Base-by-base conservation (phyloP, 2,329 filamentous ascomycete species). In the Fusarium sp. region DNA sequence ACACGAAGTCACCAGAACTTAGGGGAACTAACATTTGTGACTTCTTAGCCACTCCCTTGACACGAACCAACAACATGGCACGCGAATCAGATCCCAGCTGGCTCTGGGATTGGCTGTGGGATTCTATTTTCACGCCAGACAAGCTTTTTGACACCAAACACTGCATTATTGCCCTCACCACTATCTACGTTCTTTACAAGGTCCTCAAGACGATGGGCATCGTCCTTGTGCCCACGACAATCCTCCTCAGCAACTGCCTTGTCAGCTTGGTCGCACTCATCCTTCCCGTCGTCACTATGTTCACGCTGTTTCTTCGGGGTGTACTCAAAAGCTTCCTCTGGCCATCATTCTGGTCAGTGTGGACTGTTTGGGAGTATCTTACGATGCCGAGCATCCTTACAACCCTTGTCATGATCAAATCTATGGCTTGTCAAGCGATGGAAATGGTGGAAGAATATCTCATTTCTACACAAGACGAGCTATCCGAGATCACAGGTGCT, bases 111-210 rank as follows among this genome's bases (percentile, higher is more conserved):
- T 69, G 63, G 72, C 58, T 70, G 32, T 28, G 20, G 6, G 45
- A 28, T 48, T 70, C 58, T 26, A 42, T 58, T 24, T 67, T 73
- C 51, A 59, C 47, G 30, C 42, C 59, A 14, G 41, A 58, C 28
- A 24, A 51, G 17, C 68, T 63, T 50, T 70, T 73, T 38, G 61
- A 75, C 24, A 15, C 50, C 20, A 36, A 71, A 20, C 57, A 76
- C 51, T 38, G 56, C 47, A 63, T 66, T 53, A 18, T 77, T 32
- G 18, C 69, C 32, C 15, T 71, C 17, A 15, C n/a, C 22, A 30
- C 73, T 6, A 45, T 66, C 6, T 17, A 9, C 24, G 15, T 56
- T 13, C 13, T 67, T 20, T 67, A 38, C n/a, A 59, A 39, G 47
- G 9, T 35, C n/a, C 26, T 75, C 10, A 47, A 39, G 28, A 41